Conservation (phyloP, 441 rosid genomes). For the Francoa sonchifolia region DNA sequence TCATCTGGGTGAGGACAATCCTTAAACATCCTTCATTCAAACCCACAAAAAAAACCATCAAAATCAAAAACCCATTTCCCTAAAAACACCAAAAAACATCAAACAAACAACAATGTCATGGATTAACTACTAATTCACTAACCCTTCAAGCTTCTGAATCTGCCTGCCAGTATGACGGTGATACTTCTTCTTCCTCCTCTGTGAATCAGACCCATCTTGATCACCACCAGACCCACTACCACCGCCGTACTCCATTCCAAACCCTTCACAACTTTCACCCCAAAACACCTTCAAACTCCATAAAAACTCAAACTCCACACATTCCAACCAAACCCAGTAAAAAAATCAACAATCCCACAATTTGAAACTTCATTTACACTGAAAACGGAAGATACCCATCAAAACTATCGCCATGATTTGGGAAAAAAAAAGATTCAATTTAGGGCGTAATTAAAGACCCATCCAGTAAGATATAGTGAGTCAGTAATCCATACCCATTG, state of each 20-base stretch:
- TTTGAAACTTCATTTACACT: too few species aligned
- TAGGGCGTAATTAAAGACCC: too few species aligned
- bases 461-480: too few species aligned
- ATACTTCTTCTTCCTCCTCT: conserved; percentile 69
- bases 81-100: background rate
- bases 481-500: too few species aligned
- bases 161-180: conserved; percentile 88
- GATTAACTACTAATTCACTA: conserved; percentile 17
- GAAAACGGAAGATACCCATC: too few species aligned
- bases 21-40: conserved; percentile 60
- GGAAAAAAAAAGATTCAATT: too few species aligned
- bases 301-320: conserved; percentile 30
- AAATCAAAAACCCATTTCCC: background rate
- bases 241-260: conserved; percentile 9
- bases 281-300: conserved; percentile 16
- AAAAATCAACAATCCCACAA: too few species aligned
- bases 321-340: too few species aligned
- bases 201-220: conserved; percentile 40
- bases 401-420: too few species aligned
- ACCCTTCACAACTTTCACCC: conserved; percentile 21
- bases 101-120: background rate
- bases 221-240: conserved; percentile 49
- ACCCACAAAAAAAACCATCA: background rate
- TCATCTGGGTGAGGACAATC: conserved; percentile 98
- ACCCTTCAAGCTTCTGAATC: conserved; percentile 91